Conservation (phyloP, 345 rosid genomes). For the Murraya paniculata region DNA sequence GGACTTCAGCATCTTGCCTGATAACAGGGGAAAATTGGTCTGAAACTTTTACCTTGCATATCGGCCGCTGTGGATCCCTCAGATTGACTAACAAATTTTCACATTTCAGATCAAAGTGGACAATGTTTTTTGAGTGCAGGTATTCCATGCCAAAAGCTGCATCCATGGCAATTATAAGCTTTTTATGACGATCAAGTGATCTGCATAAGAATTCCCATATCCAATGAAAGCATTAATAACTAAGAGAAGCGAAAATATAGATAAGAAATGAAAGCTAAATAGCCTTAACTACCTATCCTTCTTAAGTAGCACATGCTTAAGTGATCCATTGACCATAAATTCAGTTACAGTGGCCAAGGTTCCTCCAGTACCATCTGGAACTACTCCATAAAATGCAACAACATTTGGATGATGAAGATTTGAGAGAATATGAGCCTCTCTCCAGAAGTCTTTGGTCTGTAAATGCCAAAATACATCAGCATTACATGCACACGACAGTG, state of each 20-base stretch:
- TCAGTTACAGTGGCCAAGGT: constrained; percentile 73
- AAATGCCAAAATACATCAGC: constrained; percentile 13
- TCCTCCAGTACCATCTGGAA: constrained; percentile 69
- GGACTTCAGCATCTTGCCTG: background rate
- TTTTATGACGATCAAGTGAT: constrained; percentile 47
- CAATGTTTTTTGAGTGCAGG: constrained; percentile 62
- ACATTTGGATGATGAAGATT: constrained; percentile 78
- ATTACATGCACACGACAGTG: background rate
- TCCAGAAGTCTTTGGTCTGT: constrained; percentile 71
- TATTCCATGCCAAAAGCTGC: constrained; percentile 87
- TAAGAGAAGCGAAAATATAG: background rate
- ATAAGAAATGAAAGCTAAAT: background rate
- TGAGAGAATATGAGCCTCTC: constrained; percentile 76
- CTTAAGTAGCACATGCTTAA: constrained; percentile 60
- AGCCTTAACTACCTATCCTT: constrained; percentile 57
- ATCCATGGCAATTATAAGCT: constrained; percentile 66
- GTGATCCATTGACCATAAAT: constrained; percentile 78
- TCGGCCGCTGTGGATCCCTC: constrained; percentile 61
- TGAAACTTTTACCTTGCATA: constrained; percentile 53
- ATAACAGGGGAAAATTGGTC: background rate
- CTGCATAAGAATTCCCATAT: constrained; percentile 30
- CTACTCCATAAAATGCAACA: constrained; percentile 73
- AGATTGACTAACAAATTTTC: constrained; percentile 64
- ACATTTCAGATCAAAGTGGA: constrained; percentile 72
- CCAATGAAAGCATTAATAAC: constrained; percentile 3